Base-by-base conservation (phyloP, 1,284 basidiomycete genomes). In the Ganoderma leucocontextum region DNA sequence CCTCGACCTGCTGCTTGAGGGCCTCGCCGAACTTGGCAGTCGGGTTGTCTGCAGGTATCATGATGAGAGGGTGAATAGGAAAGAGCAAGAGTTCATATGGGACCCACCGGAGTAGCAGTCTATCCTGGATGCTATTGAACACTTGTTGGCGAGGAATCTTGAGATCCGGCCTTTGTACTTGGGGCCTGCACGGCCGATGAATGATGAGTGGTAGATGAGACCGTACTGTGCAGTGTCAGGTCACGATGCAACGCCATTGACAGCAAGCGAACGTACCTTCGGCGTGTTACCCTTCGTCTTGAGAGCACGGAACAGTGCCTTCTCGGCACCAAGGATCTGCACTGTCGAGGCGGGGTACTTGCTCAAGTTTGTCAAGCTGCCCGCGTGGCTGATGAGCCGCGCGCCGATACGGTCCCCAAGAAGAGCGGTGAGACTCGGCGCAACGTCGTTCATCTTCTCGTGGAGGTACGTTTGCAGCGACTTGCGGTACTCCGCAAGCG, bases 251-350 rank as follows among this genome's bases (percentile, higher is more conserved):
- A 9, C n/a, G 15, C 13, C 12, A 10, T 6, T 13, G 17, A 55
- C 13, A 49, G 22, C 6, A 29, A 35, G 17, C 55, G 2, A 35
- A 66, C 79, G 44, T 73, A 96, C 95, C 85, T 99, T 99, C 67
- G 97, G 97, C 0, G 97, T 99, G 82, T 99, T 98, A 39, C 96
- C 96, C 84, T 99, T 99, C 52, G 97, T 99, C 87, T 99, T 99
- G 77, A 99, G 86, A 0, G 97, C 97, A 69, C 97, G 87, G 90
- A 99, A 99, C 53, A 99, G 87, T 1, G 97, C 97, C 84, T 99
- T 99, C 85, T 99, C 97, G 29, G 97, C 97, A 76, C 97, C 97
- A 49, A 99, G 86, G 76, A 99, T 99, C 84, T 99, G 97, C 63
- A 99, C 96, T 7, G 97, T 99, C 76, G 95, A 97, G 4, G 97